Evolutionary conservation across 2,329 filamentous ascomycete genomes (phyloP).

Genomic region (Curvularia verruculosa): DNA sequence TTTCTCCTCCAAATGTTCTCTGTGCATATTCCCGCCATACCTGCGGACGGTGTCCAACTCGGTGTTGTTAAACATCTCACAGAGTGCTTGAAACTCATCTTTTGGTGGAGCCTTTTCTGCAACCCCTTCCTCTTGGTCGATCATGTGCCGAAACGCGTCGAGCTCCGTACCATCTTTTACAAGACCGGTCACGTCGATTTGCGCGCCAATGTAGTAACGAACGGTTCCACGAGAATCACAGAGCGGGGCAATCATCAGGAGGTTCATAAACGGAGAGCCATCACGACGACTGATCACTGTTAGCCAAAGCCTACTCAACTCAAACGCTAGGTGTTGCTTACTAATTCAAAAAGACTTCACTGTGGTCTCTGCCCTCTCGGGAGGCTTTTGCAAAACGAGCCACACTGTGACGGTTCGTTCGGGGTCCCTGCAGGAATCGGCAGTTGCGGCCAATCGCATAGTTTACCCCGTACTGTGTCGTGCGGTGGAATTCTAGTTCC

Average conservation of each 20-base stretch:
- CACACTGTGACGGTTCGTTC: conserved; percentile 68
- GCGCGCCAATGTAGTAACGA: conserved; percentile 74
- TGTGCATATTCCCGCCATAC: conserved; percentile 69
- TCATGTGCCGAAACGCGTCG: conserved; percentile 63
- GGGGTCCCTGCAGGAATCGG: conserved; percentile 77
- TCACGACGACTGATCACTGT: conserved; percentile 65
- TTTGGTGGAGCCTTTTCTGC: conserved; percentile 49
- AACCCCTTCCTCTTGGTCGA: conserved; percentile 45
- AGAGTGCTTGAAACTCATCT: conserved; percentile 69
- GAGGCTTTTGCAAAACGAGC: conserved; percentile 67
- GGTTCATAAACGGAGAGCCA: conserved; percentile 77
- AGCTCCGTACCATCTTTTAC: conserved; percentile 70
- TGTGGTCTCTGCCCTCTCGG: conserved; percentile 69
- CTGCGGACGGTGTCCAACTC: conserved; percentile 70
- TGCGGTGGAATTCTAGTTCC: conserved; percentile 70
- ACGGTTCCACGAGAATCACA: conserved; percentile 70
- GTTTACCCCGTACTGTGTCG: conserved; percentile 75
- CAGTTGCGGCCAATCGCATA: conserved; percentile 79
- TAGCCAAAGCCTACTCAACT: conserved; percentile 4
- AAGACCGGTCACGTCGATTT: conserved; percentile 73
- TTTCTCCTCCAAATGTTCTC: conserved; percentile 57
- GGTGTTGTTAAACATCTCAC: conserved; percentile 70
- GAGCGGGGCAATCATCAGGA: conserved; percentile 75
- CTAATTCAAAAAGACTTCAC: conserved; percentile 79
- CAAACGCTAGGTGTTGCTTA: conserved; percentile 44